Conservation (phyloP, 306 rosid species). For the Ormosia semicastrata region DNA sequence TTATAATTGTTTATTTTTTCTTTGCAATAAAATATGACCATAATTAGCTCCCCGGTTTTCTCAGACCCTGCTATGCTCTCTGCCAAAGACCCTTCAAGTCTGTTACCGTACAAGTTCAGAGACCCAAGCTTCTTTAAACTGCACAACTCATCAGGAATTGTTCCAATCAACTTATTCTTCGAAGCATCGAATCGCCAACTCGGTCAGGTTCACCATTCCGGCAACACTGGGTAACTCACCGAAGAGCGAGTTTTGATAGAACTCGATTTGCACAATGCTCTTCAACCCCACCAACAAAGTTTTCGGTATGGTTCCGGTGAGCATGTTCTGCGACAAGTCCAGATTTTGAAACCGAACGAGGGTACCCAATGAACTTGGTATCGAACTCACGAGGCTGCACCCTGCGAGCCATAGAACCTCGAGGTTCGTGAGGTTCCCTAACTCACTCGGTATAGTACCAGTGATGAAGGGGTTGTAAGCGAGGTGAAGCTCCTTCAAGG, state of each 20-base stretch:
- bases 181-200: slow-evolving; percentile 64
- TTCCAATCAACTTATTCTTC: slow-evolving; percentile 55
- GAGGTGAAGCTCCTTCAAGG: slow-evolving; percentile 46
- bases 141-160: slow-evolving; percentile 54
- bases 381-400: slow-evolving; percentile 50
- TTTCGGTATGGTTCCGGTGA: slow-evolving; percentile 52
- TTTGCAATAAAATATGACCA: too few relatives aligned
- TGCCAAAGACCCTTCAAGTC: slow-evolving; percentile 56
- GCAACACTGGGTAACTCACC: slow-evolving; percentile 54
- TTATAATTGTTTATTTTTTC: too few relatives aligned
- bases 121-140: slow-evolving; percentile 50
- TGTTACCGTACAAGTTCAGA: slow-evolving; percentile 41
- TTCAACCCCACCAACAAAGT: slow-evolving; percentile 31
- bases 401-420: slow-evolving; percentile 49
- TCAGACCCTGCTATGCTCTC: slow-evolving; percentile 43
- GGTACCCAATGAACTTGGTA: slow-evolving; percentile 46
- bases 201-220: slow-evolving; percentile 40
- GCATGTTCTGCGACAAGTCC: slow-evolving; percentile 53
- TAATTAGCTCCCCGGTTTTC: not conserved
- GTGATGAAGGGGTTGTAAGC: slow-evolving; percentile 48
- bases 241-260: slow-evolving; percentile 53
- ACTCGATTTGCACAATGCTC: slow-evolving; percentile 54
- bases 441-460: slow-evolving; percentile 36
- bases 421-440: slow-evolving; percentile 54
- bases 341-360: slow-evolving; percentile 44